These are phyloP conservation scores for Salix arbutifolia DNA, from an alignment of 345 rosid species.

Conservation along the genomic window DNA sequence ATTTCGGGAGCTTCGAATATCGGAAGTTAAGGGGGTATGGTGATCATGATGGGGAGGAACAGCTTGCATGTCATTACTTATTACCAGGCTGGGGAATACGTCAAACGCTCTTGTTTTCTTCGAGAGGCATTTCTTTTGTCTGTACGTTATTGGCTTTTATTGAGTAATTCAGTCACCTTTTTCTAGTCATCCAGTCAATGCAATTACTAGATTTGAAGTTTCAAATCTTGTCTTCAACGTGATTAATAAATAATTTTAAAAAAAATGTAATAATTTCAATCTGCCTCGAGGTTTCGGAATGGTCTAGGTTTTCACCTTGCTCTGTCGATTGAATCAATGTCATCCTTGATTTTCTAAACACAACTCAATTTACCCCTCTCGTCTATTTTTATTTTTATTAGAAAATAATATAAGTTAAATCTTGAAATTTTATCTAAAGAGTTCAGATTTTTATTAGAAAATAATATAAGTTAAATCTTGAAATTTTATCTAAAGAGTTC, in stretches of 20 bases:
- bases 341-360: not conserved
- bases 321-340: not conserved
- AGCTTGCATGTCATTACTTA: not conserved
- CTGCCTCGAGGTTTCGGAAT: not conserved
- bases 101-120: not conserved
- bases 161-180: not conserved
- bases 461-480: too few relatives aligned
- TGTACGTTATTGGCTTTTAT: not conserved
- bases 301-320: not conserved
- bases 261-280: not conserved
- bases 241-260: not conserved
- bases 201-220: not conserved
- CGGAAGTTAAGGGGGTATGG: too few relatives aligned
- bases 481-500: too few relatives aligned
- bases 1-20: not conserved
- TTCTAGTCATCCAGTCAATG: not conserved
- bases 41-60: too few relatives aligned
- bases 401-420: too few relatives aligned
- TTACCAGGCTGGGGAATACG: not conserved
- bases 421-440: too few relatives aligned
- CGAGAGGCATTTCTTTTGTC: slow-evolving; percentile 6
- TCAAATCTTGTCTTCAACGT: not conserved
- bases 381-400: not conserved
- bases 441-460: too few relatives aligned
- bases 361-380: too few relatives aligned